Evolutionary conservation across 495 filamentous ascomycete genomes (phyloP).

Genomic region (Penicillium paxilli): DNA sequence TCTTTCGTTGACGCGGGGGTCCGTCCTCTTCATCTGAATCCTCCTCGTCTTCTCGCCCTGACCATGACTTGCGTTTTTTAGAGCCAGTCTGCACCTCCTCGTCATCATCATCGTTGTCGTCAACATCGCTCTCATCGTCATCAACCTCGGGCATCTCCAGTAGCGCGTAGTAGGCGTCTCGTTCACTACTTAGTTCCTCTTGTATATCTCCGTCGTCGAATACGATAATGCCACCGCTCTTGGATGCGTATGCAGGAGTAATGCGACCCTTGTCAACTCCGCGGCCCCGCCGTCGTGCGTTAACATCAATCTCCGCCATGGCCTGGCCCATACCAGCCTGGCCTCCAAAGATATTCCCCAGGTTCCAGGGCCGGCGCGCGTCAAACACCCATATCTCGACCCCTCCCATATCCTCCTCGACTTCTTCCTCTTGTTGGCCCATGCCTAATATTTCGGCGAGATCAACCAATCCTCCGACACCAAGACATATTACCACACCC

Average conservation of each 20-base stretch:
- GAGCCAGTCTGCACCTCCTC: slow-evolving; percentile 35
- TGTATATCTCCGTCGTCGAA: slow-evolving; percentile 97
- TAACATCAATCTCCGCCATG: slow-evolving; percentile 48
- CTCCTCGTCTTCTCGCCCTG: slow-evolving; percentile 68
- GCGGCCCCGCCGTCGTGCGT: slow-evolving; percentile 49
- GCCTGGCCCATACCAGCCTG: slow-evolving; percentile 47
- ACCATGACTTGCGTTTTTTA: slow-evolving; percentile 85
- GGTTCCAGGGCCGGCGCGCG: slow-evolving; percentile 88
- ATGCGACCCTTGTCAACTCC: slow-evolving; percentile 67
- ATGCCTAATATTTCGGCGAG: slow-evolving; percentile 72
- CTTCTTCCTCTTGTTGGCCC: slow-evolving; percentile 51
- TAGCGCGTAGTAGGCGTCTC: slow-evolving; percentile 78
- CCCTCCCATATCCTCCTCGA: slow-evolving; percentile 63
- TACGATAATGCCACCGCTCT: slow-evolving; percentile 82
- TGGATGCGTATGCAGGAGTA: slow-evolving; percentile 66
- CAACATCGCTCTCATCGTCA: slow-evolving; percentile 56
- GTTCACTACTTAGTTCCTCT: slow-evolving; percentile 73
- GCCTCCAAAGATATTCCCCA: slow-evolving; percentile 88
- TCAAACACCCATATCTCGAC: slow-evolving; percentile 96
- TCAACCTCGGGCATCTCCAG: slow-evolving; percentile 88
- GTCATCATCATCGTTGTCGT: slow-evolving; percentile 43
- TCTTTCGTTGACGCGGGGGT: slow-evolving; percentile 72
- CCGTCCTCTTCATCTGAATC: slow-evolving; percentile 67
- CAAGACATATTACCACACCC: slow-evolving; percentile 87
- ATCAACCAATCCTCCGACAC: slow-evolving; percentile 88